Evolutionary conservation across 2,329 filamentous ascomycete species (phyloP).

Genomic region (Pestalotiopsis sp.): DNA sequence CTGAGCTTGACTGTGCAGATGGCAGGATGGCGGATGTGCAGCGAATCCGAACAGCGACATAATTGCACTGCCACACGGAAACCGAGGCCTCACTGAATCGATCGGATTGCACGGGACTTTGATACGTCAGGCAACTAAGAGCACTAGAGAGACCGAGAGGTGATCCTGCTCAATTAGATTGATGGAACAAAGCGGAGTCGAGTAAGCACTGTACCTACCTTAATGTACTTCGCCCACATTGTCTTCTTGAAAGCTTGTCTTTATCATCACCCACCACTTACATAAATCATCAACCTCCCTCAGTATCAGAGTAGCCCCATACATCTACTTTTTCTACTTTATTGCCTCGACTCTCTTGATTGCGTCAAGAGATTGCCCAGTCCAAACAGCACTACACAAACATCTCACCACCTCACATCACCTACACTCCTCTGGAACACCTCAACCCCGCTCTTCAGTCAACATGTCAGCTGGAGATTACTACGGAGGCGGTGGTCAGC

Average conservation of each 20-base stretch:
- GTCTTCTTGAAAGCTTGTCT: neutral
- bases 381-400: neutral
- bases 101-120: neutral
- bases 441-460: neutral
- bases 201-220: neutral
- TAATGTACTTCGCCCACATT: neutral
- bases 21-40: neutral
- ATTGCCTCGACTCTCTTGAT: neutral
- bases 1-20: neutral
- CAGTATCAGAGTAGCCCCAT: neutral
- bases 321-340: neutral
- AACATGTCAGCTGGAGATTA: constrained; percentile 15
- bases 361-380: neutral
- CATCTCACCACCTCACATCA: neutral
- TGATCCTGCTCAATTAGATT: neutral
- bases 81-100: neutral
- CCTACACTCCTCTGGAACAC: neutral
- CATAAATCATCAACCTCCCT: neutral
- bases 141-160: neutral
- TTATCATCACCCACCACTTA: neutral
- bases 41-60: neutral
- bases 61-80: neutral
- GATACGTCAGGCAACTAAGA: neutral
- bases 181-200: neutral
- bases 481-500: constrained; percentile 12